These are phyloP conservation scores for Jaminaea rosea DNA, from an alignment of 1,284 basidiomycete genomes.

Conservation along the genomic window DNA sequence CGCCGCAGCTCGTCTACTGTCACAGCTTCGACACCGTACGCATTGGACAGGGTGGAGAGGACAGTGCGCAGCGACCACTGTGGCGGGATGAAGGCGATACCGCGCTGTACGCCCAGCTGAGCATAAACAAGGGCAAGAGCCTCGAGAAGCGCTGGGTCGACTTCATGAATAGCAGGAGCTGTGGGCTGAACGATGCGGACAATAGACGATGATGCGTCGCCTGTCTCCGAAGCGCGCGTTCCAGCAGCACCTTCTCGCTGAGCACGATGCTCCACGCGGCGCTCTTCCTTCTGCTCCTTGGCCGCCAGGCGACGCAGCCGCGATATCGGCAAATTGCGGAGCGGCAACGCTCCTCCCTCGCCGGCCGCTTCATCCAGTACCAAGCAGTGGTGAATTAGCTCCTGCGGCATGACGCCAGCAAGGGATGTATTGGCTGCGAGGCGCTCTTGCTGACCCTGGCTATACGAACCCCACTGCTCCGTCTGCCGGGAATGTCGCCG, in stretches of 20 bases:
- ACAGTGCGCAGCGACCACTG: constrained; percentile 32
- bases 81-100: constrained; percentile 34
- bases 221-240: not conserved
- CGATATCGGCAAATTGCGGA: not conserved
- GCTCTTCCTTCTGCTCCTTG: not conserved
- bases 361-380: constrained; percentile 26
- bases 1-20: constrained; percentile 1
- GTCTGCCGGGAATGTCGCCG: too few relatives aligned
- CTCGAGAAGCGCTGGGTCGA: constrained; percentile 29
- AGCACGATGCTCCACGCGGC: too few relatives aligned
- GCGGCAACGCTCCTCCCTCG: constrained; percentile 6
- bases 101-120: constrained; percentile 22
- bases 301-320: too few relatives aligned
- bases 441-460: not conserved
- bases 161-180: constrained; percentile 14
- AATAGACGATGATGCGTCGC: too few relatives aligned
- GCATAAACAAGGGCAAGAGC: constrained; percentile 38
- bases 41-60: constrained; percentile 25
- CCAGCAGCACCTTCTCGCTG: not conserved
- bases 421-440: not conserved
- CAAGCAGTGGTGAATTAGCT: constrained; percentile 36
- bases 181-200: too few relatives aligned
- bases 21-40: constrained; percentile 34
- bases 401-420: constrained; percentile 18
- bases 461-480: too few relatives aligned